A percentile compares a stretch with the other conserved stretches of the same genome.
phyloP scores from a whole-genome alignment of 2,329 filamentous ascomycete species.

The Cladorrhinum sp. region DNA sequence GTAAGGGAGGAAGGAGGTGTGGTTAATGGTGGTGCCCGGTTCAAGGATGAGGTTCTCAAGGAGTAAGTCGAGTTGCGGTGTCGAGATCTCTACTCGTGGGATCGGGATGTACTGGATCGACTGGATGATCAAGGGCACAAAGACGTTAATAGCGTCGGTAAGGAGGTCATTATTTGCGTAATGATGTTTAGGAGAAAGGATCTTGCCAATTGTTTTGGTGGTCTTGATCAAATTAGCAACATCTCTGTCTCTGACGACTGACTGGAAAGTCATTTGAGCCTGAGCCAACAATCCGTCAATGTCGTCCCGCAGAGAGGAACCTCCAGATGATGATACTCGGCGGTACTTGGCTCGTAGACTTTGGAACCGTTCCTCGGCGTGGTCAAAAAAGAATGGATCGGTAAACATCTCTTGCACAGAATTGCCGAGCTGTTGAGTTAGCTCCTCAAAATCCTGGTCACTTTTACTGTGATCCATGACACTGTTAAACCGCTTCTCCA shows the following conservation, averaged over 20 bases:
- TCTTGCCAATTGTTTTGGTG: constrained; percentile 62
- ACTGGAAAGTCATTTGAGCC: constrained; percentile 62
- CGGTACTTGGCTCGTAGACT: constrained; percentile 54
- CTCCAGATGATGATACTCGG: constrained; percentile 54
- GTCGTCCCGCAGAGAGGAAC: constrained; percentile 68
- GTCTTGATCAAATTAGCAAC: constrained; percentile 67
- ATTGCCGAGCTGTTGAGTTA: constrained; percentile 70
- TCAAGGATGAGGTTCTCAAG: constrained; percentile 90
- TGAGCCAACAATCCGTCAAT: constrained; percentile 70
- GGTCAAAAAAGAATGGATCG: constrained; percentile 81
- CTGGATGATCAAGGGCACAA: constrained; percentile 73
- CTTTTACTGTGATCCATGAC: constrained; percentile 71
- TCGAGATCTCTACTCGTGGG: constrained; percentile 81
- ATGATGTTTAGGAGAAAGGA: constrained; percentile 64
- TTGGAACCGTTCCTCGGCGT: constrained; percentile 57
- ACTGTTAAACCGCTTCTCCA: constrained; percentile 65
- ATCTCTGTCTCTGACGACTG: constrained; percentile 69
- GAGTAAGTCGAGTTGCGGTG: constrained; percentile 78
- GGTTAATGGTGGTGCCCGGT: constrained; percentile 78
- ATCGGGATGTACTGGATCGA: constrained; percentile 85
- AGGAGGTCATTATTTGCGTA: constrained; percentile 69
- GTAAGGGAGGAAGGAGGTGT: constrained; percentile 86
- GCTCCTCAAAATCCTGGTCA: constrained; percentile 77
- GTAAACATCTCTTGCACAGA: constrained; percentile 78
- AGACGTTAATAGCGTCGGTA: constrained; percentile 72